A percentile compares a stretch with the other conserved stretches of the same genome.
Conservation (phyloP, 495 filamentous ascomycete species). For the Opeltia flavorubescens region DNA sequence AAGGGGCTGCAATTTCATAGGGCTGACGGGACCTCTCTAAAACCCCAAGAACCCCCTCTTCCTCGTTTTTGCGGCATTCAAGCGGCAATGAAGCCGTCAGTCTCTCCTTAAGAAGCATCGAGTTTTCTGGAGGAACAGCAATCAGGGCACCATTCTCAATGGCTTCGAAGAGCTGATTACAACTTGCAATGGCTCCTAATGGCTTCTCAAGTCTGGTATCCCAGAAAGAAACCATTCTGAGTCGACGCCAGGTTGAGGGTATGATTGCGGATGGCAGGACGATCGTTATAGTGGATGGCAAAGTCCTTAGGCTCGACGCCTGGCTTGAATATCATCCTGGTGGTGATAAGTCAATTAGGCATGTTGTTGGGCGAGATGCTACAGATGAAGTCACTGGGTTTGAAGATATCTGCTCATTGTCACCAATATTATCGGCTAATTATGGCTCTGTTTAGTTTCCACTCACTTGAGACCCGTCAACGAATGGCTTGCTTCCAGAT, state of each 20-base stretch:
- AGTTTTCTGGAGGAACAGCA: too few relatives aligned
- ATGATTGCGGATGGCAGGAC: slow-evolving; percentile 75
- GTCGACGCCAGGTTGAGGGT: slow-evolving; percentile 67
- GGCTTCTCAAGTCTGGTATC: slow-evolving; percentile 11
- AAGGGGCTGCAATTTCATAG: too few relatives aligned
- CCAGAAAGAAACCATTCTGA: slow-evolving; percentile 38
- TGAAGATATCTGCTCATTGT: slow-evolving; percentile 21
- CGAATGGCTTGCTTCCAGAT: slow-evolving; percentile 76
- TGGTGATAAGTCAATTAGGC: slow-evolving; percentile 79
- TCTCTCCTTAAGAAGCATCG: too few relatives aligned
- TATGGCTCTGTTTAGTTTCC: slow-evolving; percentile 42
- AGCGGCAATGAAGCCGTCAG: too few relatives aligned
- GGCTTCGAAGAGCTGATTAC: neutral
- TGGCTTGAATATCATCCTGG: slow-evolving; percentile 87
- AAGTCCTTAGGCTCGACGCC: slow-evolving; percentile 74
- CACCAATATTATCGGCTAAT: slow-evolving; percentile 2
- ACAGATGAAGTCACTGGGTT: slow-evolving; percentile 91
- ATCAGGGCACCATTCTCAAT: too few relatives aligned
- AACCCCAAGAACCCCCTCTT: too few relatives aligned
- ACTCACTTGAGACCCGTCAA: slow-evolving; percentile 62
- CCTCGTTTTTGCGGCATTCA: too few relatives aligned
- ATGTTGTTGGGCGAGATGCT: slow-evolving; percentile 94
- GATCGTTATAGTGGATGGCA: slow-evolving; percentile 66
- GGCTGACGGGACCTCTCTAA: too few relatives aligned
- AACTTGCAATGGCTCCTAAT: slow-evolving; percentile 6